Base-by-base conservation (phyloP, 805 yeast genomes). In the Saturnispora sanitii region DNA sequence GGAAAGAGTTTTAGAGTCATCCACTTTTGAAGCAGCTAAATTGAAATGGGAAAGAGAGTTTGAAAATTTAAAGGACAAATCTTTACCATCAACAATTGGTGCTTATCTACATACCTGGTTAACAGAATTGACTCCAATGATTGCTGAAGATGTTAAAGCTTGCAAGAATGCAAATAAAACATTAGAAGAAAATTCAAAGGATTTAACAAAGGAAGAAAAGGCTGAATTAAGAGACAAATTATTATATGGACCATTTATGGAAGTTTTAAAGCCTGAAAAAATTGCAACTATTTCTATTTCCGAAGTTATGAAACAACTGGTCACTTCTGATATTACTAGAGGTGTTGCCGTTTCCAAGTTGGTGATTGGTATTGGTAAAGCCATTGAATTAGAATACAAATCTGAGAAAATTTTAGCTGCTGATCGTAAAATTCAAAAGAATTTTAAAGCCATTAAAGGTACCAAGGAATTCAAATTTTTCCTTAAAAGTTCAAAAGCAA, bases 281-380 rank as follows among this genome's bases (percentile, higher is more conserved):
- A 68, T 88, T 68, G 77, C 87, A 15, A 88, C 85, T 2, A 77
- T 87, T 39, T 77, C 96, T 0, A 82, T 90, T 51, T 63, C 90
- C 52, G 97, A 90, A 60, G 54, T 87, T 27, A 62, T 90, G 51
- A 81, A 82, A 47, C 61, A 82, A 40, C 76, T 80, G 46, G 74
- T 87, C 3, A 76, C 88, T 2, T 80, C 84, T 29, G 94, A 87
- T 30, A 71, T 78, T 23, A 67, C 71, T 11, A 86, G 82, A 47
- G 96, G 95, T 31, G 78, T 86, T 75, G 71, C 88, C 50, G 79
- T 90, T 0, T 84, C 94, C 0, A 70, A 84, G 49, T 87, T 94
- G 0, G 84, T 87, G 13, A 65, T 82, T 16, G 68, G 82, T 0
- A 86, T 90, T 4, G 95, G 96, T 7, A 77, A 71, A 49, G 87